A percentile compares a stretch with the other conserved stretches of the same genome.
These are phyloP conservation scores for Crithidia mellificae DNA, from an alignment of 208 protist genomes.

Conservation along the genomic window DNA sequence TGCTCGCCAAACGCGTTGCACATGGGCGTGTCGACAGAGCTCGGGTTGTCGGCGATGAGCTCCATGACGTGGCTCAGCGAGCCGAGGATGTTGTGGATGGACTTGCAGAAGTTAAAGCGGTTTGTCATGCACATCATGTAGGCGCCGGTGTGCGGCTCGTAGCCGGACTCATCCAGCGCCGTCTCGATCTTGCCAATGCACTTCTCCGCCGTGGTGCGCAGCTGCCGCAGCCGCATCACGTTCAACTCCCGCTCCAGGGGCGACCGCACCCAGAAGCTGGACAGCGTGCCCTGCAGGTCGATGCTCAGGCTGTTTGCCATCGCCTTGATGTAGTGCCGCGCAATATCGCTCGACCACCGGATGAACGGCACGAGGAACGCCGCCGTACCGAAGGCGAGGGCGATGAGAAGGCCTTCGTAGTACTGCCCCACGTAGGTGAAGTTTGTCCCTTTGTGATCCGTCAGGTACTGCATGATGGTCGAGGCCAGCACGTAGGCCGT, in stretches of 20 bases:
- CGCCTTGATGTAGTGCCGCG: conserved; percentile 73
- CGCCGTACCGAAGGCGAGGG: conserved; percentile 69
- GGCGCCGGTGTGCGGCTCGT: conserved; percentile 81
- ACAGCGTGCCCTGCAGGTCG: conserved; percentile 78
- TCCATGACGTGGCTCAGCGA: conserved; percentile 84
- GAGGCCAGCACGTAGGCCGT: conserved; percentile 79
- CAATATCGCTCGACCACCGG: conserved; percentile 83
- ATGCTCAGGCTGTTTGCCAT: conserved; percentile 87
- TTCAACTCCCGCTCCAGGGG: conserved; percentile 86
- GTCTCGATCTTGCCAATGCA: conserved; percentile 66
- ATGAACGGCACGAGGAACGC: conserved; percentile 87
- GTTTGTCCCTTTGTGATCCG: conserved; percentile 48
- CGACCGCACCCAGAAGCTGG: conserved; percentile 80
- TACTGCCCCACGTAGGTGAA: conserved; percentile 73
- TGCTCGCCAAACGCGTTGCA: conserved; percentile 68
- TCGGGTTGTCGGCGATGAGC: conserved; percentile 67
- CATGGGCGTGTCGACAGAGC: conserved; percentile 77
- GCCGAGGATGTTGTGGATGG: conserved; percentile 77
- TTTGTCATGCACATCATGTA: conserved; percentile 62
- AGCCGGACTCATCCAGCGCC: conserved; percentile 71
- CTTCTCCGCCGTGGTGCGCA: conserved; percentile 71
- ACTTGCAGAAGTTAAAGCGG: conserved; percentile 75
- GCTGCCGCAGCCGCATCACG: conserved; percentile 81
- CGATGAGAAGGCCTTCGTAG: conserved; percentile 74
- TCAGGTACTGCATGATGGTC: conserved; percentile 83